Percentiles rank a stretch among this genome's conserved stretches.
phyloP scores from a whole-genome alignment of 345 rosid species.

The Gynandropsis gynandra region DNA sequence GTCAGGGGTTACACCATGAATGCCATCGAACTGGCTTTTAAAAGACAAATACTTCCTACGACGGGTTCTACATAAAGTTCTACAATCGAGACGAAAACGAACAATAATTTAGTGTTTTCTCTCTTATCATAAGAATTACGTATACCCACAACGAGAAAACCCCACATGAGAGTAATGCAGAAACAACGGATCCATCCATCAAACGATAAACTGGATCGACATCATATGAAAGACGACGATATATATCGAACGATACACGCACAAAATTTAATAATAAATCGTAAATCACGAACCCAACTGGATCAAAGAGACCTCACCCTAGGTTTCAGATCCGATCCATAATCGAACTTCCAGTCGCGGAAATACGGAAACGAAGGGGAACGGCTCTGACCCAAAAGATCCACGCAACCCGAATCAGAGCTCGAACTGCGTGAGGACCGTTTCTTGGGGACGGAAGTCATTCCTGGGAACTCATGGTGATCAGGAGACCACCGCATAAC shows the following conservation, averaged over 20 bases:
- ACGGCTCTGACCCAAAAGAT: conserved; percentile 49
- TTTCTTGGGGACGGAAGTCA: conserved; percentile 24
- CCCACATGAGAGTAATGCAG: neutral
- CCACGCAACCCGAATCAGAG: conserved; percentile 45
- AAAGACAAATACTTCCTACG: too few species aligned
- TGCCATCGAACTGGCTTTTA: neutral
- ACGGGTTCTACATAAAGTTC: neutral
- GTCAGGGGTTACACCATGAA: neutral
- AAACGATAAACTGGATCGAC: neutral
- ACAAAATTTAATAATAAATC: neutral
- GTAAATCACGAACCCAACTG: neutral
- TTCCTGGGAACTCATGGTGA: conserved; percentile 57
- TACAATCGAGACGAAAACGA: too few species aligned
- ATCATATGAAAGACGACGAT: neutral
- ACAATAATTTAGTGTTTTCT: too few species aligned
- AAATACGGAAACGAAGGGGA: conserved; percentile 64
- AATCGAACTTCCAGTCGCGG: conserved; percentile 56
- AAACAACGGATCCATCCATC: neutral
- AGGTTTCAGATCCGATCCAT: conserved; percentile 63
- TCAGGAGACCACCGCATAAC: conserved; percentile 28
- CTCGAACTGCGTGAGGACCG: conserved; percentile 15
- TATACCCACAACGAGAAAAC: too few species aligned
- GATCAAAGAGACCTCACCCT: conserved; percentile 39
- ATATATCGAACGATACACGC: neutral
- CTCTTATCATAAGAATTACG: too few species aligned